A percentile compares a stretch with the other conserved stretches of the same genome.
Evolutionary conservation across 208 protist species (phyloP).

Genomic region (Wallacemonas collosoma): DNA sequence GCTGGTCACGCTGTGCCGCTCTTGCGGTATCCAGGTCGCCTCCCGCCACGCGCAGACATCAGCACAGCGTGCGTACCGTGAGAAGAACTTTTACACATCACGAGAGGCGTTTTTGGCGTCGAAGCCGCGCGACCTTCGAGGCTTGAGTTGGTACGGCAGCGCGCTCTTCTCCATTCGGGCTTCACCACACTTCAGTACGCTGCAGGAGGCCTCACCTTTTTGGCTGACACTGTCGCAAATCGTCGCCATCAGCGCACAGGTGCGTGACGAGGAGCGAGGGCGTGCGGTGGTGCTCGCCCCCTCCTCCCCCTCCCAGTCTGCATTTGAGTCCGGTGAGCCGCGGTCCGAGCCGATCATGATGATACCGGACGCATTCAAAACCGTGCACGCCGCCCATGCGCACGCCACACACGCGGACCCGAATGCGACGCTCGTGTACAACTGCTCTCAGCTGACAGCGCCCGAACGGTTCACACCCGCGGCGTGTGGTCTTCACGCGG

Average conservation of each 20-base stretch:
- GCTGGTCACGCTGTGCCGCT: not conserved
- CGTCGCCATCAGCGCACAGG: constrained; percentile 22
- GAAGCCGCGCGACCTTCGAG: not conserved
- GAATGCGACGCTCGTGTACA: constrained; percentile 36
- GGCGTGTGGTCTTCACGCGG: not conserved
- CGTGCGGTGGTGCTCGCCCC: not conserved
- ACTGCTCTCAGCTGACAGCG: constrained; percentile 50
- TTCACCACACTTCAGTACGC: constrained; percentile 22
- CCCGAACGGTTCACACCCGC: constrained; percentile 23
- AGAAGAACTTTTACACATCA: not conserved
- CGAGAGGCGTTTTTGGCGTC: not conserved
- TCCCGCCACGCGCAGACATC: not conserved
- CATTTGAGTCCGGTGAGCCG: too few species aligned
- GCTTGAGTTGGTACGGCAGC: not conserved
- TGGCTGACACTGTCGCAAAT: constrained; percentile 44
- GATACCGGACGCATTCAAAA: not conserved
- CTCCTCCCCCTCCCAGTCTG: not conserved
- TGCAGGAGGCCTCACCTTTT: constrained; percentile 25
- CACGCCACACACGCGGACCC: not conserved
- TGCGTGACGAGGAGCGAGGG: constrained; percentile 30
- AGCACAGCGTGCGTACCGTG: not conserved
- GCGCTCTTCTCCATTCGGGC: not conserved
- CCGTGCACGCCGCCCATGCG: not conserved
- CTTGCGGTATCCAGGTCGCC: not conserved
- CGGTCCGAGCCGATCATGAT: too few species aligned